Evolutionary conservation across 371 early-diverging fungal species (phyloP), one percentile per base, ranked within the genome.

Genomic region (Rhizopus delemar): DNA sequence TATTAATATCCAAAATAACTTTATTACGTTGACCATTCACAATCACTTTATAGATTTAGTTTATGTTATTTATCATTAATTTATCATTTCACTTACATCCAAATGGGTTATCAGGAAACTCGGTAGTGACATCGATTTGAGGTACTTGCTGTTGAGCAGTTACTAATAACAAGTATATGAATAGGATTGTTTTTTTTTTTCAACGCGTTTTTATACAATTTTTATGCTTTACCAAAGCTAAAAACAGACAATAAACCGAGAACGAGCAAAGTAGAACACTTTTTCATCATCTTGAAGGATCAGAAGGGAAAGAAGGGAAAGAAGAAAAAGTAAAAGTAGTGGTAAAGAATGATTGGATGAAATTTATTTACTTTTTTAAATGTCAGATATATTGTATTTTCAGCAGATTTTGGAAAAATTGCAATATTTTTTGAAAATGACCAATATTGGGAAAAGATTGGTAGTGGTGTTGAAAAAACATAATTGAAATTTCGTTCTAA

Each of bases 21-120:
- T 74, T 73, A 65, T 78, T 78, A 45, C 71, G 68, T 53, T 78
- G 75, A 43, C 79, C 79, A 63, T 78, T 78, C 41, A 69, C 66
- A 46, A 78, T 75, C 51, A 75, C 79, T 78, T 62, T 36, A 2
- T 5, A 0, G 43, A 13, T 15, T 13, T n/a, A 11, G 6, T 11
- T 43, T 15, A 43, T 11, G 6, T 2, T 11, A n/a, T 43, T 43
- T 43, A 6, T 4, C n/a, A n/a, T 15, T 43, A 9, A 6, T 15
- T 15, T 11, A 13, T 38, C 39, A 43, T 34, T n/a, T 12, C 15
- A 45, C 79, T 66, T 75, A 78, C 79, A 56, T 32, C 76, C 76
- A 58, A 78, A 72, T 5, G 79, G 79, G 43, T 75, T 75, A 49
- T 75, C 72, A 48, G 76, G 76, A 51, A 78, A 78, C 43, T 78